Percentiles rank a stretch among this genome's conserved stretches.
phyloP scores from a whole-genome alignment of 2,329 filamentous ascomycete species.

The Biscogniauxia sp. region DNA sequence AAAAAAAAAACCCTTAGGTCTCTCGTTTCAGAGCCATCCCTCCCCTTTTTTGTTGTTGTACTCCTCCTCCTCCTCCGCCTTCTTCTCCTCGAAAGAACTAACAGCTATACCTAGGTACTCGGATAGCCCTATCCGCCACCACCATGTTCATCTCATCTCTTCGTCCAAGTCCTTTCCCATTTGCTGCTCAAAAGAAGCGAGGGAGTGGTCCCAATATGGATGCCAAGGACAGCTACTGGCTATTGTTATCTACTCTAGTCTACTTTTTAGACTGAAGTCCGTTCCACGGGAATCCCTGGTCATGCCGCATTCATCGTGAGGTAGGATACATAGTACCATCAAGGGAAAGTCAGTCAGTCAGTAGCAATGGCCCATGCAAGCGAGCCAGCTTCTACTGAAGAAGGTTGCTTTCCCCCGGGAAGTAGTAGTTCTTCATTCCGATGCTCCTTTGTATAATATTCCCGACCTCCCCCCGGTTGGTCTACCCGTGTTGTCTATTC shows the following conservation, averaged over 20 bases:
- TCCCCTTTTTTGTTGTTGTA: background rate
- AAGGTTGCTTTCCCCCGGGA: background rate
- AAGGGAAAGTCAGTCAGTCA: background rate
- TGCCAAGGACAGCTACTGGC: constrained; percentile 6
- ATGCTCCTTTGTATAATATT: background rate
- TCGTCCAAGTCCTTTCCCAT: background rate
- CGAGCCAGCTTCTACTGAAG: background rate
- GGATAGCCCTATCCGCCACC: constrained; percentile 2
- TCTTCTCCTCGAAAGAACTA: constrained; percentile 2
- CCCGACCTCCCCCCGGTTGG: background rate
- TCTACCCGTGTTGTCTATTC: background rate
- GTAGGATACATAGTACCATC: constrained; percentile 17
- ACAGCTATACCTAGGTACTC: constrained; percentile 8
- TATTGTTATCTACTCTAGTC: constrained; percentile 6
- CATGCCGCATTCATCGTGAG: constrained; percentile 16
- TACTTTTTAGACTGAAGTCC: constrained; percentile 3
- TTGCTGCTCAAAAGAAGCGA: background rate
- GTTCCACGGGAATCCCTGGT: constrained; percentile 18
- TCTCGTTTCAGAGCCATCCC: background rate
- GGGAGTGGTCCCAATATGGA: background rate
- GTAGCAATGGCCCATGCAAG: background rate
- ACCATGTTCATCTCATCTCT: background rate
- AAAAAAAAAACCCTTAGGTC: background rate
- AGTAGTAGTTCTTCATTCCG: background rate
- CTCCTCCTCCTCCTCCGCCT: no score